Evolutionary conservation across 2,329 filamentous ascomycete genomes (phyloP), one percentile per base, ranked within the genome.

Genomic region (Blastomyces percursus): DNA sequence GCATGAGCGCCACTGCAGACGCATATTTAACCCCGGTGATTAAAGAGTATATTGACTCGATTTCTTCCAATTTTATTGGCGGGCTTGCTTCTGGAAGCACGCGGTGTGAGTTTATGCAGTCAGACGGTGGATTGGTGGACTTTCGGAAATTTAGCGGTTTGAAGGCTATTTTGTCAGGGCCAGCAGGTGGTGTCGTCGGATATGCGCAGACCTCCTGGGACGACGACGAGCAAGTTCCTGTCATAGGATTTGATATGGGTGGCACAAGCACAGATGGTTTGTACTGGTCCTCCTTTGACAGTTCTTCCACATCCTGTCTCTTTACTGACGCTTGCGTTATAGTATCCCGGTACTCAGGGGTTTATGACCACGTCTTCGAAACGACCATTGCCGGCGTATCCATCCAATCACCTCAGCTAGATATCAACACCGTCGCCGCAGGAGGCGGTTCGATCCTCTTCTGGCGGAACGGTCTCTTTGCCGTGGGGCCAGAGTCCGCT

Each of bases 211-310:
- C 93, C 0, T 94, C 89, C 0, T 96, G 94, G 72, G 92, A 96
- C 67, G 82, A 87, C 0, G 80, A 88, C 59, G 94, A 90, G 3
- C 89, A 86, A 71, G 90, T 84, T 0, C 91, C 91, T 0, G 89
- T 96, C 3, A 96, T 96, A 69, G 92, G 92, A 0, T 96, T 96
- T 70, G 92, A 96, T 68, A 96, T 96, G 92, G 91, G 91, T 46
- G 92, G 92, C 12, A 96, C 92, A 0, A 92, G 87, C 63, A 96
- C 92, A 0, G 92, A 96, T 73, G 73, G 61, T 62, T 16, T 8
- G 42, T 52, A 19, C 40, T 19, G n/a, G 52, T 14, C 24, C 27
- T 59, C 27, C 14, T 40, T 55, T 30, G 4, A 21, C 19, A 40
- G 14, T 21, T 30, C 14, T 21, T 40, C 3, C 16, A n/a, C 35